Evolutionary conservation across 495 filamentous ascomycete genomes (phyloP).

Genomic region (Jackrogersella multiformis): DNA sequence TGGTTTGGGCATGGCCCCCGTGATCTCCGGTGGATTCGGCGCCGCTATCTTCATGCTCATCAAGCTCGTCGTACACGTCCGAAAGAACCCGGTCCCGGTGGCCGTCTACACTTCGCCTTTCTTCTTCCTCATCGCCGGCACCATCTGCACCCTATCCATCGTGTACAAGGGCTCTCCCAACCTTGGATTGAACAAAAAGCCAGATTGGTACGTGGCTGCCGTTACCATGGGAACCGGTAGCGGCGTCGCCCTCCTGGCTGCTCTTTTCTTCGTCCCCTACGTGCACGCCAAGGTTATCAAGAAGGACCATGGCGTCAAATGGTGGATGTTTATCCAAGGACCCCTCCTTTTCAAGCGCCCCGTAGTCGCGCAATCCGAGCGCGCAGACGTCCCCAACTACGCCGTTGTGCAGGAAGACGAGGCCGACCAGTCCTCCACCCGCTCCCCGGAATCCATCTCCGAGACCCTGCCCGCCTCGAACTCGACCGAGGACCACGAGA

Average conservation of each 20-base stretch:
- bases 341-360: conserved; percentile 63
- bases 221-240: conserved; percentile 64
- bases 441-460: conserved; percentile 25
- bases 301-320: conserved; percentile 62
- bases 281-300: conserved; percentile 64
- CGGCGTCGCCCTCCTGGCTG: conserved; percentile 61
- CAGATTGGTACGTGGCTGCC: conserved; percentile 62
- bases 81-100: conserved; percentile 65
- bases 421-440: conserved; percentile 25
- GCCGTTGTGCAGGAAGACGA: conserved; percentile 45
- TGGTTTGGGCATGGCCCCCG: conserved; percentile 67
- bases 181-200: conserved; percentile 64
- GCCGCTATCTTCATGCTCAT: conserved; percentile 69
- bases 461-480: conserved; percentile 19
- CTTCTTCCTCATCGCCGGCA: conserved; percentile 67
- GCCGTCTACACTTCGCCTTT: conserved; percentile 66
- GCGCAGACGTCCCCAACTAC: conserved; percentile 52
- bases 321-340: conserved; percentile 62
- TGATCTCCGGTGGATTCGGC: conserved; percentile 65
- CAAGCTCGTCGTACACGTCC: conserved; percentile 66
- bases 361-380: conserved; percentile 51
- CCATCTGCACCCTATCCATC: conserved; percentile 67
- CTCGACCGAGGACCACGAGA: conserved; percentile 50
- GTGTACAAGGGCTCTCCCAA: conserved; percentile 72
- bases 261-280: conserved; percentile 69